Evolutionary conservation across 495 filamentous ascomycete genomes (phyloP).

Genomic region (Xylaria flabelliformis): DNA sequence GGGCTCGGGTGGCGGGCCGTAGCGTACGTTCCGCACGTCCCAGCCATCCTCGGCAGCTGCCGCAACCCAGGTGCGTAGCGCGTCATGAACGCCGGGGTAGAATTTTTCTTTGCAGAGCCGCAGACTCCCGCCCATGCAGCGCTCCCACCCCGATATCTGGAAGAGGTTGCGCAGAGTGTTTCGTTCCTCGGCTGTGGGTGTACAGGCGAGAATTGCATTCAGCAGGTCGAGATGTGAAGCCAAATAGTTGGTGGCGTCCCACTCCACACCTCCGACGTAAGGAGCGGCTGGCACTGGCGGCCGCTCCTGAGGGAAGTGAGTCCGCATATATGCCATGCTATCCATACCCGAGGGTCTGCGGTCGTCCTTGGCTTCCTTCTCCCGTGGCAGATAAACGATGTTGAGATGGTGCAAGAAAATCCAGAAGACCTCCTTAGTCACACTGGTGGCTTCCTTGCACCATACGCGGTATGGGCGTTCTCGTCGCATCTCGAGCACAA

Average conservation of each 20-base stretch:
- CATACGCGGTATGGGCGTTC: conserved; percentile 90
- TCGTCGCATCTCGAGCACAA: conserved; percentile 87
- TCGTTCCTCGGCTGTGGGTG: conserved; percentile 73
- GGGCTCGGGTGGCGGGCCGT: conserved; percentile 64
- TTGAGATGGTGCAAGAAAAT: conserved; percentile 96
- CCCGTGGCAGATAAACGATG: conserved; percentile 69
- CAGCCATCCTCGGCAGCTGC: conserved; percentile 88
- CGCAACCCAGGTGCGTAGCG: conserved; percentile 85
- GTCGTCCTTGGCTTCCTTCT: conserved; percentile 35
- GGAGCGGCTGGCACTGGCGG: conserved; percentile 93
- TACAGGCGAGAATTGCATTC: conserved; percentile 87
- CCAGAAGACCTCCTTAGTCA: conserved; percentile 99
- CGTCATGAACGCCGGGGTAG: conserved; percentile 88
- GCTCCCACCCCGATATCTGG: conserved; percentile 88
- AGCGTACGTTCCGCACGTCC: conserved; percentile 76
- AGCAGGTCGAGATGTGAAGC: conserved; percentile 90
- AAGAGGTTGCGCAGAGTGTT: conserved; percentile 80
- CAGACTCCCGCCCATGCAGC: conserved; percentile 80
- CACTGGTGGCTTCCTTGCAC: conserved; percentile 88
- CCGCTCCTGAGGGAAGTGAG: conserved; percentile 85
- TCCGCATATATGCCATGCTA: conserved; percentile 60
- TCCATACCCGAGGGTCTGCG: conserved; percentile 38
- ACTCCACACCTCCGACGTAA: conserved; percentile 97
- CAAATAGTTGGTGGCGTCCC: conserved; percentile 97
- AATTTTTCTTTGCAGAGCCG: conserved; percentile 97